Evolutionary conservation across 2,329 filamentous ascomycete genomes (phyloP).

Genomic region (Phaeosphaeriaceae sp.): DNA sequence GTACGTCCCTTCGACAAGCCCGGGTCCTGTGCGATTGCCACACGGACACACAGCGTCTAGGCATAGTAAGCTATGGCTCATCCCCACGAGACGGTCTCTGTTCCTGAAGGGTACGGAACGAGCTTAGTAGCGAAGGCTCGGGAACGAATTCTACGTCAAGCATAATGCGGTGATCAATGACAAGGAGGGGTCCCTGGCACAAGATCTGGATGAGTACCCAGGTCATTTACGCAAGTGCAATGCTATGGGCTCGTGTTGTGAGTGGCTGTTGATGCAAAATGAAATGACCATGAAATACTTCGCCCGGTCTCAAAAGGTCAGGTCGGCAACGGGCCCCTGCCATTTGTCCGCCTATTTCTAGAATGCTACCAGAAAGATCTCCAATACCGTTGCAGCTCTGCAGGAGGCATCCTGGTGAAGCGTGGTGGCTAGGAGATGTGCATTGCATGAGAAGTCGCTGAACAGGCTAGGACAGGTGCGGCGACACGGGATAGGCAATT

Average conservation of each 20-base stretch:
- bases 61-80: conserved; percentile 46
- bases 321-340: conserved; percentile 34
- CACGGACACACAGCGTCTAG: conserved; percentile 51
- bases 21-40: conserved; percentile 51
- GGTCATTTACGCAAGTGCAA: conserved; percentile 45
- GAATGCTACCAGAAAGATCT: conserved; percentile 51
- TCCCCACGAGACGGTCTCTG: conserved; percentile 51
- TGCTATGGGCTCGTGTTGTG: conserved; percentile 47
- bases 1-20: conserved; percentile 45
- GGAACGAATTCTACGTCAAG: conserved; percentile 52
- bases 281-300: conserved; percentile 42
- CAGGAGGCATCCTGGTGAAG: conserved; percentile 45
- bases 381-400: conserved; percentile 48
- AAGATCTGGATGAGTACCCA: conserved; percentile 47
- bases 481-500: conserved; percentile 32
- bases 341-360: conserved; percentile 49
- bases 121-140: conserved; percentile 51
- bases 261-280: conserved; percentile 51
- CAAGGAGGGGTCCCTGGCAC: conserved; percentile 46
- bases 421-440: conserved; percentile 45
- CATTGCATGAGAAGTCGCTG: conserved; percentile 45
- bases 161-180: conserved; percentile 55
- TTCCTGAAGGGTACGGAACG: conserved; percentile 51
- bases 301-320: conserved; percentile 38
- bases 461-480: conserved; percentile 40